These are phyloP conservation scores for Acmispon strigosus DNA, from an alignment of 306 rosid genomes.

Conservation along the genomic window DNA sequence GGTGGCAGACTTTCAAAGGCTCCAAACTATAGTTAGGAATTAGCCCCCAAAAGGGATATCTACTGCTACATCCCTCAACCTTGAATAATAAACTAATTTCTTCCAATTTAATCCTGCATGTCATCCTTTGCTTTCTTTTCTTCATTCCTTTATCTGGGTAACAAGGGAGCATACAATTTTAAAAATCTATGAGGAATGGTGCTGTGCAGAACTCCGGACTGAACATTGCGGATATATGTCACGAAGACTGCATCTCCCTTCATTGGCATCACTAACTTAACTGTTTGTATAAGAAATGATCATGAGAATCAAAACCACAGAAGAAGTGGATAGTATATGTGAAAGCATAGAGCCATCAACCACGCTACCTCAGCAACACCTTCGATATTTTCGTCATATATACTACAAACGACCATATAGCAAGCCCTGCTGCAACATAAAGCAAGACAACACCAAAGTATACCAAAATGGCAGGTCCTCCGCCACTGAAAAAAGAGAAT, in stretches of 20 bases:
- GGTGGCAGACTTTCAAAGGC: slow-evolving; percentile 7
- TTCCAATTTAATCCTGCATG: background rate
- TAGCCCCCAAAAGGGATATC: background rate
- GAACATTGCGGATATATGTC: slow-evolving; percentile 12
- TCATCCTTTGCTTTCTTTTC: background rate
- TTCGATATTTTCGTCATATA: slow-evolving; percentile 72
- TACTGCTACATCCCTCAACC: background rate
- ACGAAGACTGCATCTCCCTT: slow-evolving; percentile 20
- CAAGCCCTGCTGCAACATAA: slow-evolving; percentile 86
- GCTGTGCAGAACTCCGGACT: background rate
- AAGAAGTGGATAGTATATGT: slow-evolving; percentile 3
- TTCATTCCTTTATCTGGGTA: background rate
- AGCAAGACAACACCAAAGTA: slow-evolving; percentile 72
- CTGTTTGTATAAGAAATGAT: slow-evolving; percentile 10
- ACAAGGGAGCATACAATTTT: background rate
- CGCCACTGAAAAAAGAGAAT: slow-evolving; percentile 44
- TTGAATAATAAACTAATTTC: slow-evolving; percentile 4
- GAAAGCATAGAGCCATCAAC: slow-evolving; percentile 12
- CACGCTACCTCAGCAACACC: slow-evolving; percentile 55
- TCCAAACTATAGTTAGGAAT: background rate
- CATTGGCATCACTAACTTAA: slow-evolving; percentile 17
- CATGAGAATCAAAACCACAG: slow-evolving; percentile 7
- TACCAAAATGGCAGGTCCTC: slow-evolving; percentile 56
- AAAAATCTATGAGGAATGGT: slow-evolving; percentile 12
- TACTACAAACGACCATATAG: slow-evolving; percentile 74